Base-by-base conservation (phyloP, 495 filamentous ascomycete genomes). In the Barbatosphaeria neglecta region DNA sequence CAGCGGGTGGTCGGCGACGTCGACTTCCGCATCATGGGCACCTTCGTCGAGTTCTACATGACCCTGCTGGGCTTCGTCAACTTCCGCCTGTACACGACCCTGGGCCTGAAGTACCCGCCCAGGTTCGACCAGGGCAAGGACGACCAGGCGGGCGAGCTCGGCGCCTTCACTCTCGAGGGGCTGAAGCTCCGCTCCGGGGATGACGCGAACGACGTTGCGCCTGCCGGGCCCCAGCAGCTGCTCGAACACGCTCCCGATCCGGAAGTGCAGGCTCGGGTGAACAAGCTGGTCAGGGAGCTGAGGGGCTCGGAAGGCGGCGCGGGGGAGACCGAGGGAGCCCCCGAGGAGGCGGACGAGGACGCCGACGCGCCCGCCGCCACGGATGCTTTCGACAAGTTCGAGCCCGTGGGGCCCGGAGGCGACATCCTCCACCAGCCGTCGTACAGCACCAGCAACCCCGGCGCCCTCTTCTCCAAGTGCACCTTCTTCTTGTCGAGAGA, bases 21-120 rank as follows among this genome's bases (percentile, higher is more conserved):
- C 41, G 92, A 98, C 65, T 97, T 95, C 70, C 75, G 93, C 55
- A 96, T 98, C 61, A 98, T 98, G 92, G 88, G 85, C 37, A 98
- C 93, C 2, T 98, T 98, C 59, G 85, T 98, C 43, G 90, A 98
- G 55, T 97, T 98, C 66, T 98, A 98, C 72, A 92, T 89, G 43
- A 97, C 92, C 2, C 72, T 98, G 11, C 71, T 98, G 9, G 85
- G 93, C 40, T 98, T 97, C 52, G 84, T 97, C 59, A 95, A 97
- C 70, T 98, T 84, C 72, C 69, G 87, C 43, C 73, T 98, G 20
- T 98, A 95, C 65, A 95, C 90, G 0, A 80, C 85, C 0, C 72
- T 93, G 50, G 93, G 93, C 3, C 61, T 97, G 37, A 82, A 94
- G 42, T 98, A 98, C 55, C 92, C 92, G 8, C 92, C 92, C 17